Base-by-base conservation (phyloP, 2,329 filamentous ascomycete species). In the Penicillium freii region DNA sequence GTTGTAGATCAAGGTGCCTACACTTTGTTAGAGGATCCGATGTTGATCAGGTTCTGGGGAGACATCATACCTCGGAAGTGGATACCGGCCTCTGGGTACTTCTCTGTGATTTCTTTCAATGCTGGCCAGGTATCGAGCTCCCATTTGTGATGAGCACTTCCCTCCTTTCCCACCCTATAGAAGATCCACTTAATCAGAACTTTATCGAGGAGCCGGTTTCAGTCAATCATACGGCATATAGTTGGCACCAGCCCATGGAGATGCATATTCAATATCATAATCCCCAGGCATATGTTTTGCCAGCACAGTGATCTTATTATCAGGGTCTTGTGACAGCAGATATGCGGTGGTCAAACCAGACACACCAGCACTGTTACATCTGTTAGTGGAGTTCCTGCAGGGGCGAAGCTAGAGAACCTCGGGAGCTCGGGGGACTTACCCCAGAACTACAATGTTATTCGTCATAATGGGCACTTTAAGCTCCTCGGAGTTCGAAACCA, bases 221-320 rank as follows among this genome's bases (percentile, higher is more conserved):
- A 31, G 47, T 21, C 21, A 11, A 31, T 79, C 86, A 60, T 67
- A 90, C 87, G 89, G 91, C 58, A 88, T 73, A 68, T 86, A 87
- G 69, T 94, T 93, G 60, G 91, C 91, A 15, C 91, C 91, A 4
- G 91, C 91, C 89, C 90, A 95, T 0, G 91, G 91, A 6, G 90
- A 95, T 0, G 90, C 87, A 73, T 96, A 97, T 79, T 95, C 89
- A 64, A 92, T 88, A 64, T 93, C 89, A 74, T 93, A 94, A 77
- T 97, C 92, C 36, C 92, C 92, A 0, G 92, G 92, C 88, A 96
- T 94, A 71, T 96, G 89, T 70, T 93, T 95, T 5, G 91, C 88
- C 33, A 91, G 79, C 36, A 95, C 80, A 0, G 89, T 92, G 62
- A 95, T 76, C 27, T 79, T 77, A 64, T 87, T 81, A 11, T 75